These are phyloP conservation scores for Cladosporium sp. DNA, from an alignment of 2,329 filamentous ascomycete species.

Conservation along the genomic window DNA sequence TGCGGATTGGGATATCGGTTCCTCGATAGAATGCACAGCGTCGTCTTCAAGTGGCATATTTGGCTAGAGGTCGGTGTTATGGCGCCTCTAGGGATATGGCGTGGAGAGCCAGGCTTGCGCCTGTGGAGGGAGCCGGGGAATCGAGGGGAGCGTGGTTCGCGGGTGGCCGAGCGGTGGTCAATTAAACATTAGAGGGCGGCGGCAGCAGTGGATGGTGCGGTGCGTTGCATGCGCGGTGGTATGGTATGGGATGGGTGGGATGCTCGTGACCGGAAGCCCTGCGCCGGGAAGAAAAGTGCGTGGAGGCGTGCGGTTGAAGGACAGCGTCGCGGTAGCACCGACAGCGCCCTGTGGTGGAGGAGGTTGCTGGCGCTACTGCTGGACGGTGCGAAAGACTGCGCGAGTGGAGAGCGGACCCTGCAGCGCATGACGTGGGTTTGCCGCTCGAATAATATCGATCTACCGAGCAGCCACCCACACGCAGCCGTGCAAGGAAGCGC, in stretches of 20 bases:
- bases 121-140: neutral
- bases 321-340: conserved; percentile 1
- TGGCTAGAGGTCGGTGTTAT: conserved; percentile 2
- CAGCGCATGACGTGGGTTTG: neutral
- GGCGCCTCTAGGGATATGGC: conserved; percentile 3
- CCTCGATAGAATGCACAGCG: conserved; percentile 9
- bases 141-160: conserved; percentile 1
- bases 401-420: conserved; percentile 6
- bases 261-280: conserved; percentile 13
- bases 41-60: conserved; percentile 10
- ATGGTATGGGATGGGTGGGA: neutral
- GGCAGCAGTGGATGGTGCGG: neutral
- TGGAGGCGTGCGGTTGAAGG: conserved; percentile 4
- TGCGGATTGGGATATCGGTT: conserved; percentile 2
- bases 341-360: conserved; percentile 7
- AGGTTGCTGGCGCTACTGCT: conserved; percentile 8
- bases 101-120: conserved; percentile 10
- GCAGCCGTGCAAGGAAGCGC: no score
- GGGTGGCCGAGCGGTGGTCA: conserved; percentile 1
- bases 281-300: conserved; percentile 12
- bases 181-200: conserved; percentile 12
- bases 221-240: neutral
- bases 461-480: conserved; percentile 2
- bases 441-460: conserved; percentile 8
- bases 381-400: conserved; percentile 8